Conservation (phyloP, 768 basidiomycete species). For the Agrocybe praecox region DNA sequence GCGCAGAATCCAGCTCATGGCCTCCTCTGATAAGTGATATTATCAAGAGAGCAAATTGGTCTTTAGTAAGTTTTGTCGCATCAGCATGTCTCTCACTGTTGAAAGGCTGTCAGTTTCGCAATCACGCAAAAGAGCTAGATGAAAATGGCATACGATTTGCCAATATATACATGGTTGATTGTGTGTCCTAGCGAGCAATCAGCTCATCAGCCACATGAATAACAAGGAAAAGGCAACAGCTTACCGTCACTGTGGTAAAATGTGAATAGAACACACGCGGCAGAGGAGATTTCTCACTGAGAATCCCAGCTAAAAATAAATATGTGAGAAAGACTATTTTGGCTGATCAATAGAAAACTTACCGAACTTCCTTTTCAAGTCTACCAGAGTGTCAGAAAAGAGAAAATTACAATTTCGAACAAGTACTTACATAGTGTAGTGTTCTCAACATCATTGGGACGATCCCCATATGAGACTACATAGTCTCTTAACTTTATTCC, state of each 20-base stretch:
- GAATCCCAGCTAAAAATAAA: constrained; percentile 35
- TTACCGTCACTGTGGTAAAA: constrained; percentile 67
- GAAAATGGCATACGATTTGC: constrained; percentile 36
- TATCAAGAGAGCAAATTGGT: constrained; percentile 36
- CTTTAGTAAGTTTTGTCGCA: constrained; percentile 44
- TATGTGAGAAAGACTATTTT: background rate
- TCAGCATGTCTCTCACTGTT: constrained; percentile 49
- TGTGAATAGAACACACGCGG: constrained; percentile 64
- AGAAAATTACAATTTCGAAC: constrained; percentile 3
- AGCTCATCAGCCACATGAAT: constrained; percentile 7
- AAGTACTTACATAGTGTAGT: constrained; percentile 60
- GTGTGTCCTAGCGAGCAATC: constrained; percentile 46
- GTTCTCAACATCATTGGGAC: constrained; percentile 71
- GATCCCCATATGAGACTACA: constrained; percentile 70
- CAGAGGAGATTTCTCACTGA: constrained; percentile 43
- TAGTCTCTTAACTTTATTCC: constrained; percentile 68
- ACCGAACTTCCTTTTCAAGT: constrained; percentile 50
- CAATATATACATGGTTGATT: constrained; percentile 56
- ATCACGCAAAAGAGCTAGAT: background rate
- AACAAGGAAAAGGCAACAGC: constrained; percentile 18
- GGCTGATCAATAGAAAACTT: constrained; percentile 16
- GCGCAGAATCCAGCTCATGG: too few species aligned
- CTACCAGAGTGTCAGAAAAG: constrained; percentile 22
- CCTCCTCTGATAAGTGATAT: too few species aligned
- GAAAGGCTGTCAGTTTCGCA: background rate